Base-by-base conservation (phyloP, 345 rosid species). In the Lenwebbia sp. region DNA sequence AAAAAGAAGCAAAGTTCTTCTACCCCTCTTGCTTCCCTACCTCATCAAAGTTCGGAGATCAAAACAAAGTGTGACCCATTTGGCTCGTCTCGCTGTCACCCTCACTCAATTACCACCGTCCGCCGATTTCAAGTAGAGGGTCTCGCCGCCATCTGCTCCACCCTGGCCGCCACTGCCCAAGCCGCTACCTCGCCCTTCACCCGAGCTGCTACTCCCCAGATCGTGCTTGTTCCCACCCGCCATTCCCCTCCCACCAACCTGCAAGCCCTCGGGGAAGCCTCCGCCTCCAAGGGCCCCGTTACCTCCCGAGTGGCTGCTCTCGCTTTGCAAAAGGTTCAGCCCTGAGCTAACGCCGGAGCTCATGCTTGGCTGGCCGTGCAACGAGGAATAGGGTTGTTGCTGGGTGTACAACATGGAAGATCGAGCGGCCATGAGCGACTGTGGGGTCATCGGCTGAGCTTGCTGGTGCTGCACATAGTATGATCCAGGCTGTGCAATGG, bases 391-490 rank as follows among this genome's bases (percentile, higher is more conserved):
- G 89, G 92, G 99, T 85, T 97, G 99, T 86, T 97, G 99, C 87
- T 96, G 99, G 47, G 93, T 84, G 86, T 96, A 98, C 89, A 95
- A 40, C 98, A 95, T 95, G 82, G 99, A 96, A 47, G 99, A 93
- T 65, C 98, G 92, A 10, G 98, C 96, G 11, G 96, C 98, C 96
- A 98, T 91, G 19, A 98, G 94, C 7, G 99, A 92, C 85, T 98
- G 99, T 5, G 91, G 98, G 76, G 94, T 93, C 98, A 95, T 94
- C 89, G 93, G 98, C 88, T 94, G 98, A 85, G 95, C 90, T 91
- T 97, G 99, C 86, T 95, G 98, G 81, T 95, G 96, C 88, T 93
- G 99, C 97, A 96, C 83, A 89, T 95, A 98, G 92, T 94, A 98
- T 70, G 92, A 91, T 87, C 95, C 99, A 75, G 95, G 93, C 90